A percentile compares a stretch with the other conserved stretches of the same genome.
Conservation (phyloP, 2,329 filamentous ascomycete genomes). For the Aspergillus aculeatus region DNA sequence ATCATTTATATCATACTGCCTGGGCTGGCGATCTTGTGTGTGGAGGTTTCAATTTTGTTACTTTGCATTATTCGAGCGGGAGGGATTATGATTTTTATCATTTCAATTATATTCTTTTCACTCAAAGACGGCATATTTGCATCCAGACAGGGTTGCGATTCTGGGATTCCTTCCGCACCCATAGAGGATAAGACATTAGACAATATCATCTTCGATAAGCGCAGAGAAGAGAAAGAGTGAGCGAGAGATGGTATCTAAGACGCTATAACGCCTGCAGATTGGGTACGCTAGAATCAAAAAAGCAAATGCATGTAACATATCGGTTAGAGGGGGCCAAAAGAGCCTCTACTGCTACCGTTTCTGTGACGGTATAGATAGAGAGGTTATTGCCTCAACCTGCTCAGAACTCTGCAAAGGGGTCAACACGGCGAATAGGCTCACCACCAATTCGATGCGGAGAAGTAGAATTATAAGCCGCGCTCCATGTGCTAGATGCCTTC, state of each 20-base stretch:
- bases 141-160: too few species aligned
- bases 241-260: background rate
- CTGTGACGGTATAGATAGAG: background rate
- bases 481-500: slow-evolving; percentile 37
- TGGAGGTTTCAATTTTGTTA: background rate
- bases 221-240: background rate
- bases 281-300: background rate
- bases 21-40: background rate
- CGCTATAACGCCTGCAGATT: background rate
- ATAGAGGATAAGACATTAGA: background rate
- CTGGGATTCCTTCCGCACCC: too few species aligned
- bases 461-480: slow-evolving; percentile 34
- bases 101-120: background rate
- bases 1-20: background rate
- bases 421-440: slow-evolving; percentile 41
- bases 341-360: background rate
- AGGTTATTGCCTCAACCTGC: background rate
- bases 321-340: background rate
- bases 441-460: slow-evolving; percentile 34
- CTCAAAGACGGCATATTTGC: too few species aligned
- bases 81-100: background rate
- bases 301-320: background rate
- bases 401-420: slow-evolving; percentile 50
- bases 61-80: background rate
- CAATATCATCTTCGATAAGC: background rate